Conservation (phyloP, 2,329 filamentous ascomycete genomes). For the Neonectria ditissima region DNA sequence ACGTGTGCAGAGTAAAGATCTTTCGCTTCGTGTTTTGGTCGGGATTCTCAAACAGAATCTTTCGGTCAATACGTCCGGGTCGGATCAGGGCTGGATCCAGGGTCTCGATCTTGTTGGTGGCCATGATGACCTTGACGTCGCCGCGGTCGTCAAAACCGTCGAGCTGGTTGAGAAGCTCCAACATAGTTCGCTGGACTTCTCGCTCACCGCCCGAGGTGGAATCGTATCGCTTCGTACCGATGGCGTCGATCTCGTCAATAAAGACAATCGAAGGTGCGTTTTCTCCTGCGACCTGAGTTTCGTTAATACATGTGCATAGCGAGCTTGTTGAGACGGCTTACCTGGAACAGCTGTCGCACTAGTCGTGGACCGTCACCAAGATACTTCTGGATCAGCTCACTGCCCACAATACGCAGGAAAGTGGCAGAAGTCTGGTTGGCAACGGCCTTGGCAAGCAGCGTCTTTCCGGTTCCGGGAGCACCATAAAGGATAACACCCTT, state of each 20-base stretch:
- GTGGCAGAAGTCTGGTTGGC: conserved; percentile 99
- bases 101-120: conserved; percentile 99
- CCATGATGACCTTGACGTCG: conserved; percentile 99
- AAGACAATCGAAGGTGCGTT: conserved; percentile 98
- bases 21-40: conserved; percentile 93
- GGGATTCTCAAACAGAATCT: conserved; percentile 81
- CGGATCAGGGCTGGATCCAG: conserved; percentile 96
- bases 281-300: conserved; percentile 83
- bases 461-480: conserved; percentile 97
- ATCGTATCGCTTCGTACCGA: conserved; percentile 98
- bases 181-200: conserved; percentile 98
- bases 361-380: conserved; percentile 94
- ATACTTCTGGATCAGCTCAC: conserved; percentile 98
- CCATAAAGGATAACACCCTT: conserved; percentile 99
- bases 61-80: conserved; percentile 97
- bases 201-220: conserved; percentile 96
- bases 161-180: conserved; percentile 97
- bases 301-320: conserved; percentile 16
- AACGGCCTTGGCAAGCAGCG: conserved; percentile 93
- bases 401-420: conserved; percentile 96
- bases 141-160: conserved; percentile 99
- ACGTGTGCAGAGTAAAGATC: conserved; percentile 98
- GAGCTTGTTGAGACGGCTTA: conserved; percentile 48
- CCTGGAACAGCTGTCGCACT: conserved; percentile 94
- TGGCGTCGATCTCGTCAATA: conserved; percentile 99